Evolutionary conservation across 805 yeast genomes (phyloP).

Genomic region (Hemisphaericaspora nanyangensis): DNA sequence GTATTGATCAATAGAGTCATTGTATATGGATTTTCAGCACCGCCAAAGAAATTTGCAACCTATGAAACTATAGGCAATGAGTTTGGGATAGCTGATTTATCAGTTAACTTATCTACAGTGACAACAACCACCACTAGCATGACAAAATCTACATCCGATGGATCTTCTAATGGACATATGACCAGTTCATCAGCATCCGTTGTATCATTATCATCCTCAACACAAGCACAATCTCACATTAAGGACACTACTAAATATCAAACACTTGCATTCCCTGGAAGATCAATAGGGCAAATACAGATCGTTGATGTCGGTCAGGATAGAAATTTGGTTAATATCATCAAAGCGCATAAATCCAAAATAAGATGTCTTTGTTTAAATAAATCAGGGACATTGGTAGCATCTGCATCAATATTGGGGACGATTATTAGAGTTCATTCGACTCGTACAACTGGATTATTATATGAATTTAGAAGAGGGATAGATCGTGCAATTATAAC

Average conservation of each 20-base stretch:
- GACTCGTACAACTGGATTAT: slow-evolving; percentile 39
- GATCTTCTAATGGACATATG: background rate
- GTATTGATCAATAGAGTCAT: slow-evolving; percentile 64
- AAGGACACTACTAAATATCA: slow-evolving; percentile 31
- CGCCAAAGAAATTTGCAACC: slow-evolving; percentile 62
- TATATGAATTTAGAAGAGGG: slow-evolving; percentile 89
- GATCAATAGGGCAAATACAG: slow-evolving; percentile 74
- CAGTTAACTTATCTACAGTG: slow-evolving; percentile 23
- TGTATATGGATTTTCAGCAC: slow-evolving; percentile 77
- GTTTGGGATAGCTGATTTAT: slow-evolving; percentile 58
- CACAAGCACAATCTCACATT: slow-evolving; percentile 5
- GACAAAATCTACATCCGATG: background rate
- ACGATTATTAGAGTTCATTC: slow-evolving; percentile 76
- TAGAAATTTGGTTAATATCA: slow-evolving; percentile 58
- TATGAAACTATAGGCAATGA: slow-evolving; percentile 67
- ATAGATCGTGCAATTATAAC: slow-evolving; percentile 78
- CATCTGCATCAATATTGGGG: slow-evolving; percentile 80
- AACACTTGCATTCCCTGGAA: slow-evolving; percentile 73
- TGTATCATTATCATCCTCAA: background rate
- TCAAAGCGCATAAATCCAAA: slow-evolving; percentile 72
- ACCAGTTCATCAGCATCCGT: background rate
- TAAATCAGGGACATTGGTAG: slow-evolving; percentile 62
- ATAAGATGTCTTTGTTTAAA: slow-evolving; percentile 63
- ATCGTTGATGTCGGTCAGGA: slow-evolving; percentile 70
- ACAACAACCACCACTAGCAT: slow-evolving; percentile 4